Conservation (phyloP, 805 yeast genomes). For the Millerozyma acaciae region DNA sequence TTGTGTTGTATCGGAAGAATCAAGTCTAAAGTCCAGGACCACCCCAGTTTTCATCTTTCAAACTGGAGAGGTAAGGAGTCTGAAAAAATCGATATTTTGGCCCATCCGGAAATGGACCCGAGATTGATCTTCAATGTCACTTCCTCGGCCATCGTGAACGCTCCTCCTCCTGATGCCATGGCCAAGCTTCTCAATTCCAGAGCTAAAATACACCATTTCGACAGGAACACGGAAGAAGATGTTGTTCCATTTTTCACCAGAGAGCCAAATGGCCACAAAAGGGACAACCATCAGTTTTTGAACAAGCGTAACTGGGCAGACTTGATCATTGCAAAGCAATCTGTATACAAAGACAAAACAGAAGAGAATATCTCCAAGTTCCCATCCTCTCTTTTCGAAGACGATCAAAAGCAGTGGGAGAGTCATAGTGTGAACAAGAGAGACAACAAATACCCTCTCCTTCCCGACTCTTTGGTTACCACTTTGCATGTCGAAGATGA, state of each 20-base stretch:
- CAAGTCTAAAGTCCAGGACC: slow-evolving; percentile 46
- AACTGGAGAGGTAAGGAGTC: slow-evolving; percentile 9
- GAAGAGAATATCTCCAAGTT: slow-evolving; percentile 22
- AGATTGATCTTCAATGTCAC: slow-evolving; percentile 77
- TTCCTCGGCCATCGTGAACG: slow-evolving; percentile 85
- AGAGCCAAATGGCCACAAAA: slow-evolving; percentile 51
- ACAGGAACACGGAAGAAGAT: slow-evolving; percentile 67
- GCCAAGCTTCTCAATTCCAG: slow-evolving; percentile 68
- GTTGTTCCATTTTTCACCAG: slow-evolving; percentile 64
- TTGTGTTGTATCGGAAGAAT: slow-evolving; percentile 80
- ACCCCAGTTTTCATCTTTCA: slow-evolving; percentile 22
- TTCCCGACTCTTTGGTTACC: slow-evolving; percentile 56
- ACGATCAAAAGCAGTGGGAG: slow-evolving; percentile 7
- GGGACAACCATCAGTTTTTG: slow-evolving; percentile 51
- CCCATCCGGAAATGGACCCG: slow-evolving; percentile 64
- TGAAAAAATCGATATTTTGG: slow-evolving; percentile 33
- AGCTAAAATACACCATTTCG: slow-evolving; percentile 65
- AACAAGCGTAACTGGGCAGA: slow-evolving; percentile 74
- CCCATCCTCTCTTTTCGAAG: slow-evolving; percentile 40
- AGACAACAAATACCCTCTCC: slow-evolving; percentile 51
- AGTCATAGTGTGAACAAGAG: slow-evolving; percentile 20
- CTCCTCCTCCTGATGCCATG: slow-evolving; percentile 91
- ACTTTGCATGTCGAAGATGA: slow-evolving; percentile 74
- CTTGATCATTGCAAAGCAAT: slow-evolving; percentile 49
- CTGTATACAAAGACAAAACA: slow-evolving; percentile 19